phyloP scores from a whole-genome alignment of 2,329 filamentous ascomycete species.

The Colletotrichum tropicale region DNA sequence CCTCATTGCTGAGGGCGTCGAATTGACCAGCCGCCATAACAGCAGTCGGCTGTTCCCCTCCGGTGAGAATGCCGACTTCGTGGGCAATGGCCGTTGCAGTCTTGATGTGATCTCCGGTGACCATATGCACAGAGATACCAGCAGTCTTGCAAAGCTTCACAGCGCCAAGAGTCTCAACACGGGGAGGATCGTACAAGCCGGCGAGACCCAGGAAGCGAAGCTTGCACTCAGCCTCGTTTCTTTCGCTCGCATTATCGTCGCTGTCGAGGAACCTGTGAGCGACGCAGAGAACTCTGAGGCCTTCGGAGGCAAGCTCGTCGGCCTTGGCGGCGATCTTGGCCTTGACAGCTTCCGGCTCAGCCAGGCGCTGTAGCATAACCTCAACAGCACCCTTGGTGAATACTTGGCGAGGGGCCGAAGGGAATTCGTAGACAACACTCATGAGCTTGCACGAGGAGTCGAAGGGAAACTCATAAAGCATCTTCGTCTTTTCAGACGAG shows the following conservation, averaged over 20 bases:
- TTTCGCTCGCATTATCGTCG: slow-evolving; percentile 45
- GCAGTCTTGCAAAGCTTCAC: slow-evolving; percentile 64
- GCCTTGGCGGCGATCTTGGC: slow-evolving; percentile 51
- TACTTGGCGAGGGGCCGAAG: slow-evolving; percentile 39
- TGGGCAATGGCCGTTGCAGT: slow-evolving; percentile 70
- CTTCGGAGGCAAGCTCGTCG: slow-evolving; percentile 63
- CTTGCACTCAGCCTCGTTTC: slow-evolving; percentile 57
- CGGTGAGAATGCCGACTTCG: slow-evolving; percentile 65
- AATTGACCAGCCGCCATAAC: slow-evolving; percentile 69
- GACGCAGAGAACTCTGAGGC: slow-evolving; percentile 72
- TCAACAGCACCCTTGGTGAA: slow-evolving; percentile 66
- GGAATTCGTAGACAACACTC: slow-evolving; percentile 67
- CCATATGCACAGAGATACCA: slow-evolving; percentile 71
- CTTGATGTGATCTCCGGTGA: slow-evolving; percentile 72
- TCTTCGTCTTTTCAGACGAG: slow-evolving; percentile 40
- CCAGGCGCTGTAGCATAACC: slow-evolving; percentile 57
- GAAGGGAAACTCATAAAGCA: slow-evolving; percentile 72
- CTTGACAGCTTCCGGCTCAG: slow-evolving; percentile 51
- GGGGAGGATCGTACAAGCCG: slow-evolving; percentile 75
- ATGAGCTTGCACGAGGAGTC: slow-evolving; percentile 77
- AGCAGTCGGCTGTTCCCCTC: slow-evolving; percentile 43
- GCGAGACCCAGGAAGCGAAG: slow-evolving; percentile 72
- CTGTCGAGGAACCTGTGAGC: slow-evolving; percentile 54
- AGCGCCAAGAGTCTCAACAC: slow-evolving; percentile 67
- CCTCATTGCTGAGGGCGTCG: slow-evolving; percentile 62